A percentile compares a stretch with the other conserved stretches of the same genome.
phyloP scores from a whole-genome alignment of 1,284 basidiomycete species.

The Trichosporon faecale region DNA sequence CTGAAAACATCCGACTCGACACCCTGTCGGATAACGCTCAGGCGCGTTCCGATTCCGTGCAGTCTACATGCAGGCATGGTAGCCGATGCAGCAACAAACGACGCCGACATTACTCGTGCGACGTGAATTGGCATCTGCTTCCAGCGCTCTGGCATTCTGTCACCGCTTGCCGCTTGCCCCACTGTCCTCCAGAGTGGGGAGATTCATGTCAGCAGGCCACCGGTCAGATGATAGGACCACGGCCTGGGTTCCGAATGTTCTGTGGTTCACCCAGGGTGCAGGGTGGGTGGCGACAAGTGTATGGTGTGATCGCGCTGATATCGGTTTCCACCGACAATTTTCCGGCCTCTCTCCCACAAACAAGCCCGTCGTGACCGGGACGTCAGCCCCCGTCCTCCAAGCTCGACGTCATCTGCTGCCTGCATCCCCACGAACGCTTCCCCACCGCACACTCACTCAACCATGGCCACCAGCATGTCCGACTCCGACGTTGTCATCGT shows the following conservation, averaged over 20 bases:
- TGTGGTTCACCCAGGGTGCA: too few relatives aligned
- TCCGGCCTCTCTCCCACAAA: not conserved
- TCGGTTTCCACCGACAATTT: slow-evolving; percentile 4
- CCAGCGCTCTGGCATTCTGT: not conserved
- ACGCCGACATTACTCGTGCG: not conserved
- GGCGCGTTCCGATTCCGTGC: not conserved
- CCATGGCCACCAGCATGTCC: slow-evolving; percentile 6
- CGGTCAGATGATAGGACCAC: not conserved
- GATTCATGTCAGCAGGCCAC: not conserved
- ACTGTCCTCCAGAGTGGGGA: not conserved
- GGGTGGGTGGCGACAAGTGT: not conserved
- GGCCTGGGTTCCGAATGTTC: not conserved
- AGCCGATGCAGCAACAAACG: not conserved
- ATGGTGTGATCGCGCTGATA: slow-evolving; percentile 2
- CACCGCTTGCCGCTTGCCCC: not conserved
- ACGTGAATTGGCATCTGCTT: not conserved
- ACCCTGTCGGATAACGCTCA: not conserved
- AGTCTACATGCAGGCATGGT: not conserved
- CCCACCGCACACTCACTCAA: not conserved
- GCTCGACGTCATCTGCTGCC: not conserved
- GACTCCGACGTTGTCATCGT: slow-evolving; percentile 4
- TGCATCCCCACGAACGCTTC: not conserved
- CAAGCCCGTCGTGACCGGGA: not conserved
- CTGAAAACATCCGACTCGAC: slow-evolving; percentile 9
- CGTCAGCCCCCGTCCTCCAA: not conserved